A percentile compares a stretch with the other conserved stretches of the same genome.
phyloP scores from a whole-genome alignment of 306 rosid species.

The Lithocarpus polystachyus region DNA sequence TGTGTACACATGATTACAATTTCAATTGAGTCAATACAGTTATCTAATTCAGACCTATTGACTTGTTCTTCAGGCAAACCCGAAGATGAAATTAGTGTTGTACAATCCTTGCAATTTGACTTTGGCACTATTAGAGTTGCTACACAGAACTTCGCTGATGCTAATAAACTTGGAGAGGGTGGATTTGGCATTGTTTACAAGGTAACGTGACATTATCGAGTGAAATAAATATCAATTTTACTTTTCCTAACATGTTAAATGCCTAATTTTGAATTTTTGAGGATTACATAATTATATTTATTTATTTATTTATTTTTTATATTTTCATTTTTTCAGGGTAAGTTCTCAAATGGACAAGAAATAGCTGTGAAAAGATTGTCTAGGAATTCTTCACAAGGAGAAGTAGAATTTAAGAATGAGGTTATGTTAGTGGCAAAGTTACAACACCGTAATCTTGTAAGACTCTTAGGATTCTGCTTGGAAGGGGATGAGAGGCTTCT shows the following conservation, averaged over 20 bases:
- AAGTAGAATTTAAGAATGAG: conserved; percentile 19
- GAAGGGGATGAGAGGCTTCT: neutral
- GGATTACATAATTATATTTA: too few relatives aligned
- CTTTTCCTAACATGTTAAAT: too few relatives aligned
- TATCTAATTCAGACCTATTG: too few relatives aligned
- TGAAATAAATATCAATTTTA: neutral
- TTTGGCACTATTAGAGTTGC: conserved; percentile 17
- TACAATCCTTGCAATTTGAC: conserved; percentile 15
- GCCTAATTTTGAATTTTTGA: too few relatives aligned
- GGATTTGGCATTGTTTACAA: conserved; percentile 34
- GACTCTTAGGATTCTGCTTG: conserved; percentile 16
- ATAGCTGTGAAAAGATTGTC: conserved; percentile 22
- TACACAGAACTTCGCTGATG: conserved; percentile 16
- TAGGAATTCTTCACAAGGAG: conserved; percentile 21
- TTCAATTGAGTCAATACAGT: too few relatives aligned
- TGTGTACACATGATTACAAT: too few relatives aligned
- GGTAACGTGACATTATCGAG: neutral
- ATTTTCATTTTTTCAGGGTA: neutral
- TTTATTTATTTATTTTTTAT: too few relatives aligned
- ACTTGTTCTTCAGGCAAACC: too few relatives aligned
- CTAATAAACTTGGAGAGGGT: conserved; percentile 27
- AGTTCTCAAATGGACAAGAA: neutral
- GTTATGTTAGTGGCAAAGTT: conserved; percentile 9
- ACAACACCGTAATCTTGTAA: conserved; percentile 22
- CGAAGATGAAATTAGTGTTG: neutral